Conservation (phyloP, 495 filamentous ascomycete genomes). For the Podospora pseudoanserina region DNA sequence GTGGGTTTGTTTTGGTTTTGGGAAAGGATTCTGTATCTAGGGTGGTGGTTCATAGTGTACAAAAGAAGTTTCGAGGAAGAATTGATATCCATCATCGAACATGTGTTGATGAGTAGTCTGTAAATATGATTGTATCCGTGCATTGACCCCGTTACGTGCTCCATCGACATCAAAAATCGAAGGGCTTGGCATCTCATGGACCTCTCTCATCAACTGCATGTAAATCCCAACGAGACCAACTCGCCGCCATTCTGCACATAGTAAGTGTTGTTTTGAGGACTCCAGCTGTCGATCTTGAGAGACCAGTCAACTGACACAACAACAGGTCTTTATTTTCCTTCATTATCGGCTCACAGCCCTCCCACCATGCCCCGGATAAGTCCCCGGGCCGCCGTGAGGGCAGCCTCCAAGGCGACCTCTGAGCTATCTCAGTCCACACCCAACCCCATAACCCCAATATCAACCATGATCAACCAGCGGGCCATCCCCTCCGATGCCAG, state of each 20-base stretch:
- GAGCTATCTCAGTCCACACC: neutral
- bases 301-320: neutral
- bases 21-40: neutral
- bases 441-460: neutral
- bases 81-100: neutral
- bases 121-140: neutral
- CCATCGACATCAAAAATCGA: neutral
- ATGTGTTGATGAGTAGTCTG: neutral
- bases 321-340: neutral
- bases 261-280: neutral
- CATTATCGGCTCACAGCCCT: neutral
- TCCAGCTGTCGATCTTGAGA: no score
- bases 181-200: neutral
- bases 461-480: neutral
- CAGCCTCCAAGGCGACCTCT: neutral
- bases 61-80: neutral
- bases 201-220: neutral
- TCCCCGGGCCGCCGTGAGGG: neutral
- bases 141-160: neutral
- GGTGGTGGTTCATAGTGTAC: neutral
- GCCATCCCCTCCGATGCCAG: neutral
- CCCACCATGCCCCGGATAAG: neutral
- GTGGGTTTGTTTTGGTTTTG: neutral
- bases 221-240: neutral
- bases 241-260: neutral